Percentiles rank a stretch among this genome's conserved stretches.
Conservation (phyloP, 2,329 filamentous ascomycete species). For the Penicillium brasilianum region DNA sequence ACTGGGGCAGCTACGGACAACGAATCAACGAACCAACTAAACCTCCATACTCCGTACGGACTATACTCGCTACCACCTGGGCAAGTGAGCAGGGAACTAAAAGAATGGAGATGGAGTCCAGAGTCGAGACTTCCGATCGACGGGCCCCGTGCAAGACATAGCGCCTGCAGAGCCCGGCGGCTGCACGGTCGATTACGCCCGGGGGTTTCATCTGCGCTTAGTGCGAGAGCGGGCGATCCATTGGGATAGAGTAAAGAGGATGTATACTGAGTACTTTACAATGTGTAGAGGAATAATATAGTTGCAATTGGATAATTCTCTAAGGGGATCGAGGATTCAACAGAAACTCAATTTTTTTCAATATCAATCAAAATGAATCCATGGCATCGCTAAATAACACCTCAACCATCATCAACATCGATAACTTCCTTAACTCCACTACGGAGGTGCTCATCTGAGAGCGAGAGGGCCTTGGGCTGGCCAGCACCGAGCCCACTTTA, state of each 20-base stretch:
- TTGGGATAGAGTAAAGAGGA: neutral
- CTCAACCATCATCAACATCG: too few relatives aligned
- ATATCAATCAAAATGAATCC: too few relatives aligned
- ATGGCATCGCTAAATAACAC: too few relatives aligned
- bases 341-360: too few relatives aligned
- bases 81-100: neutral
- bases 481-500: neutral
- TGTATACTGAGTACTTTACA: too few relatives aligned
- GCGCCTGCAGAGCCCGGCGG: slow-evolving; percentile 18
- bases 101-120: slow-evolving; percentile 14
- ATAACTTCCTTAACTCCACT: neutral
- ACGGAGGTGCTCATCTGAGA: neutral
- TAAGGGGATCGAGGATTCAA: too few relatives aligned
- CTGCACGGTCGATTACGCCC: slow-evolving; percentile 21
- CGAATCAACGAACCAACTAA: neutral
- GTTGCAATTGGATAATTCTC: too few relatives aligned
- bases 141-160: slow-evolving; percentile 20
- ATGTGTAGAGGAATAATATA: too few relatives aligned
- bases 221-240: neutral
- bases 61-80: neutral
- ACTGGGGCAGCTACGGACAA: too few relatives aligned
- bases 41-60: too few relatives aligned
- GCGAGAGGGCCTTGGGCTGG: neutral
- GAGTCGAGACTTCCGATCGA: slow-evolving; percentile 15
- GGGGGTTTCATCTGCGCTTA: slow-evolving; percentile 11